These are phyloP conservation scores for Haberlea rhodopensis DNA, from an alignment of 257 asterid genomes.

Conservation along the genomic window DNA sequence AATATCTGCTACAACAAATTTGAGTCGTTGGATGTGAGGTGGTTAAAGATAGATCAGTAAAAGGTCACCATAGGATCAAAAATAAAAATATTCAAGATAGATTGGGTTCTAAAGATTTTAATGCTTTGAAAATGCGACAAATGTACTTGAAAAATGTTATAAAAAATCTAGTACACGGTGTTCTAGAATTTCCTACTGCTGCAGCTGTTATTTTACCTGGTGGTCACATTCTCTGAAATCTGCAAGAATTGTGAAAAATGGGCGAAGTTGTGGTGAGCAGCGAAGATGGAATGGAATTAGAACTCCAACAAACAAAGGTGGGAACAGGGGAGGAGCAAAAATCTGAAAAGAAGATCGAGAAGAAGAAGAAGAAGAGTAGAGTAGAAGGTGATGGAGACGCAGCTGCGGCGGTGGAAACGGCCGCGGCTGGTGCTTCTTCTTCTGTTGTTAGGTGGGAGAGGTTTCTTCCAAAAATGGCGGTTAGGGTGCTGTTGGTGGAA, in stretches of 20 bases:
- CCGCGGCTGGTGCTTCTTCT: constrained; percentile 25
- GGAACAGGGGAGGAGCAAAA: constrained; percentile 22
- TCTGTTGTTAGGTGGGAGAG: constrained; percentile 65
- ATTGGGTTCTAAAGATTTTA: constrained; percentile 47
- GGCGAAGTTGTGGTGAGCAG: constrained; percentile 62
- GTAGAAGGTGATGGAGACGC: constrained; percentile 24
- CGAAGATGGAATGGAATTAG: constrained; percentile 41
- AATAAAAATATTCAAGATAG: constrained; percentile 7
- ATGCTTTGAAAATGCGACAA: constrained; percentile 21
- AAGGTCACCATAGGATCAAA: constrained; percentile 34
- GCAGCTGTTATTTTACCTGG: constrained; percentile 3
- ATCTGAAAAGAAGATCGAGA: constrained; percentile 10
- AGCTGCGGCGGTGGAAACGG: constrained; percentile 22
- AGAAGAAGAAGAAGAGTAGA: constrained; percentile 16
- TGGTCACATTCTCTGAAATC: constrained; percentile 18
- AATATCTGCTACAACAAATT: constrained; percentile 16
- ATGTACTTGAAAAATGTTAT: constrained; percentile 21
- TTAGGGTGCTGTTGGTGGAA: constrained; percentile 86
- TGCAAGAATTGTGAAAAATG: constrained; percentile 34
- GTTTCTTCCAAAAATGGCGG: constrained; percentile 72
- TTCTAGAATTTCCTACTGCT: constrained; percentile 17
- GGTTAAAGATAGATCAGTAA: constrained; percentile 27
- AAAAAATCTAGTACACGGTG: constrained; percentile 1
- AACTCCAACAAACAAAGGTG: constrained; percentile 30
- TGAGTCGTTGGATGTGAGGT: constrained; percentile 60